Conservation (phyloP, 257 asterid genomes). For the Mitragyna speciosa region DNA sequence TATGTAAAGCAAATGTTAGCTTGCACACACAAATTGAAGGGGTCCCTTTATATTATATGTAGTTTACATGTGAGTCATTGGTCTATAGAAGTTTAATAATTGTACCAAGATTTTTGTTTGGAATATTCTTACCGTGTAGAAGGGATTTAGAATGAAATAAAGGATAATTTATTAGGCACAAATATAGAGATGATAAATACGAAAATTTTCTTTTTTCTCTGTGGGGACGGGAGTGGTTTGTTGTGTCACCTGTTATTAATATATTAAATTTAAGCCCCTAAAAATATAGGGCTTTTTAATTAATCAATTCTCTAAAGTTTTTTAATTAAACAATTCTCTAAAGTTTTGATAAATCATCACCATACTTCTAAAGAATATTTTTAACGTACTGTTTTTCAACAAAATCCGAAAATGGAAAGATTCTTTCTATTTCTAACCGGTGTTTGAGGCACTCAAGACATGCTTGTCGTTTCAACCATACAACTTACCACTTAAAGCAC, state of each 20-base stretch:
- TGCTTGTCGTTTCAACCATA: too few species aligned
- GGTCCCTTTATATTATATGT: background rate
- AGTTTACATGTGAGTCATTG: slow-evolving; percentile 10
- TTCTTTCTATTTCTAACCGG: too few species aligned
- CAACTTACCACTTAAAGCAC: too few species aligned
- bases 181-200: background rate
- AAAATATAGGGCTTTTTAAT: background rate
- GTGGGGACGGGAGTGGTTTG: background rate
- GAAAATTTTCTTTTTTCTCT: background rate
- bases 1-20: background rate
- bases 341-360: background rate
- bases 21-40: background rate
- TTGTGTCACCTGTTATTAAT: background rate
- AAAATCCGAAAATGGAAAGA: background rate
- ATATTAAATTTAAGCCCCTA: background rate
- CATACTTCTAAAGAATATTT: background rate
- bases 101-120: background rate
- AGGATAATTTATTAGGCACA: background rate
- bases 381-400: background rate
- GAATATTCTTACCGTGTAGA: background rate
- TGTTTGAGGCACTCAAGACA: too few species aligned
- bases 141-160: slow-evolving; percentile 6
- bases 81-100: background rate
- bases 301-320: background rate
- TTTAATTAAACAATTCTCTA: background rate